phyloP scores from a whole-genome alignment of 2,329 filamentous ascomycete genomes.

The Trichophyton verrucosum region DNA sequence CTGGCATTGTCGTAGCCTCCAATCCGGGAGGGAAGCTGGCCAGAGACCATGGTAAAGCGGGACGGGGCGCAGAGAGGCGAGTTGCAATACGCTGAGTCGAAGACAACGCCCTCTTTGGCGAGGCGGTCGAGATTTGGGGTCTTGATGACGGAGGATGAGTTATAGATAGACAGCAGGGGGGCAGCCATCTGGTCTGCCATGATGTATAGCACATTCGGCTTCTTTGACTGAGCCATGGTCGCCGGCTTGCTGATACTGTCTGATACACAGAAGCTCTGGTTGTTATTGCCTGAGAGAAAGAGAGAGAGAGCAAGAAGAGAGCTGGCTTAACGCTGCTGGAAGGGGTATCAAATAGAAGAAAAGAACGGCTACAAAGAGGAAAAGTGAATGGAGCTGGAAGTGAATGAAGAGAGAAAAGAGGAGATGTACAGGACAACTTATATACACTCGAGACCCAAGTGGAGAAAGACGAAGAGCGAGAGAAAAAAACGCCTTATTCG shows the following conservation, averaged over 20 bases:
- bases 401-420: neutral
- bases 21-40: conserved; percentile 82
- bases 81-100: conserved; percentile 89
- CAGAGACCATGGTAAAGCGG: conserved; percentile 88
- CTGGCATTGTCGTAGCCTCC: conserved; percentile 85
- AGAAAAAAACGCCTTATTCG: neutral
- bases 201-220: conserved; percentile 78
- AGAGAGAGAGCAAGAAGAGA: neutral
- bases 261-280: too few relatives aligned
- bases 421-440: neutral
- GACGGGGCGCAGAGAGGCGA: conserved; percentile 86
- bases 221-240: conserved; percentile 25
- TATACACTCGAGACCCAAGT: neutral
- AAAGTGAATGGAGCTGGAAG: neutral
- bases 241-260: too few relatives aligned
- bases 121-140: conserved; percentile 81
- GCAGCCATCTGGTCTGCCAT: conserved; percentile 95
- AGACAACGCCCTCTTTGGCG: conserved; percentile 70
- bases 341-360: neutral
- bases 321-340: neutral
- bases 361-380: neutral
- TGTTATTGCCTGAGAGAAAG: neutral
- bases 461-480: neutral
- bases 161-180: conserved; percentile 83
- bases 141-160: conserved; percentile 75